Percentiles rank a stretch among this genome's conserved stretches.
Conservation (phyloP, 441 rosid genomes). For the Gossypium lobatum region DNA sequence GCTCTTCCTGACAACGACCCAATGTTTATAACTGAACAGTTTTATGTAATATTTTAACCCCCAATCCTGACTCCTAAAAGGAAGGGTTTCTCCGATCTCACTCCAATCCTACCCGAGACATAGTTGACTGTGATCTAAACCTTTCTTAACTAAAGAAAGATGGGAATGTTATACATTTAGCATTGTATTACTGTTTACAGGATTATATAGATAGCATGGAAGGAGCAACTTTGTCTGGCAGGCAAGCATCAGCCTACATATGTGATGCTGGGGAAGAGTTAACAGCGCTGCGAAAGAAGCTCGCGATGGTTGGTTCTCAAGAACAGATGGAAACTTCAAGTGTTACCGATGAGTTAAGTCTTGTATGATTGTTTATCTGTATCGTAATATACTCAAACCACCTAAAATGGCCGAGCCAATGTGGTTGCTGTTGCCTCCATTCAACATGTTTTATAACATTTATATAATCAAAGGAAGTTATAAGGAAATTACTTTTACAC, state of each 20-base stretch:
- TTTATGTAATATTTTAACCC: too few relatives aligned
- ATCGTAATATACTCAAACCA: not conserved
- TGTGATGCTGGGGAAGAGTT: conserved; percentile 82
- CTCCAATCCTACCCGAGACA: too few relatives aligned
- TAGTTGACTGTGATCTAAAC: not conserved
- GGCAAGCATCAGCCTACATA: conserved; percentile 83
- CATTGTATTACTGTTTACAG: conserved; percentile 31
- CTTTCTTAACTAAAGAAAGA: not conserved
- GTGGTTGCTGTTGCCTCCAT: not conserved
- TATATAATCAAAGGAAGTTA: not conserved
- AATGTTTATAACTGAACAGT: too few relatives aligned
- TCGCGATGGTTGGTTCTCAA: conserved; percentile 29
- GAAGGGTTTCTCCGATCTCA: too few relatives aligned
- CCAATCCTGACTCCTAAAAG: too few relatives aligned
- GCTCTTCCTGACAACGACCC: too few relatives aligned
- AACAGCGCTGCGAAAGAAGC: conserved; percentile 55
- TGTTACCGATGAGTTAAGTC: conserved; percentile 54
- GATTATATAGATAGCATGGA: conserved; percentile 99
- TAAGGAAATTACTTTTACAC: not conserved
- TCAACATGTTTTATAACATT: conserved; percentile 1
- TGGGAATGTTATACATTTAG: not conserved
- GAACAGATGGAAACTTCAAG: conserved; percentile 17
- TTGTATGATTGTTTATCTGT: conserved; percentile 32
- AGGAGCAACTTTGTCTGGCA: conserved; percentile 90
- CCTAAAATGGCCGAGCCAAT: conserved; percentile 3